Evolutionary conservation across 2,329 filamentous ascomycete species (phyloP).

Genomic region (Beauveria brongniartii): DNA sequence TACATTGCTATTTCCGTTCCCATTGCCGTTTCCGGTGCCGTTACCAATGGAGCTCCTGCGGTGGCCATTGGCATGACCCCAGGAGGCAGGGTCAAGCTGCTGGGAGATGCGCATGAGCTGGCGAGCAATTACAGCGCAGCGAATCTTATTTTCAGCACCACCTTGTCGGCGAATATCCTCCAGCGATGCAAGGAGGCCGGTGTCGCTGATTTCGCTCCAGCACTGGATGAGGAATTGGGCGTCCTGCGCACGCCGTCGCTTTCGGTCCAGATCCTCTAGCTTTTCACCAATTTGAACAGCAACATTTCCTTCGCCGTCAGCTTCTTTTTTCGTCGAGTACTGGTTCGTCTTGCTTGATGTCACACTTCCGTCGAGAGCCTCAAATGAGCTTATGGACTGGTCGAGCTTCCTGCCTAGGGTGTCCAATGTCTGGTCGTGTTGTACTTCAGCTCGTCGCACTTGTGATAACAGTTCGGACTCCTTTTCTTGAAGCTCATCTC

Average conservation of each 20-base stretch:
- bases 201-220: conserved; percentile 91
- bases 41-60: conserved; percentile 34
- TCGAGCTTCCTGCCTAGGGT: conserved; percentile 84
- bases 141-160: conserved; percentile 83
- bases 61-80: conserved; percentile 48
- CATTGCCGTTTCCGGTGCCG: conserved; percentile 32
- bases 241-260: conserved; percentile 81
- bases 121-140: conserved; percentile 86
- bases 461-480: conserved; percentile 88
- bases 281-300: conserved; percentile 92
- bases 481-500: conserved; percentile 77
- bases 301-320: conserved; percentile 67
- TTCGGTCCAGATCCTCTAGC: conserved; percentile 88
- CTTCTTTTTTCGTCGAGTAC: conserved; percentile 24
- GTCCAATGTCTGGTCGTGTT: conserved; percentile 86
- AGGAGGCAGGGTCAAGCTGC: conserved; percentile 70
- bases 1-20: conserved; percentile 31
- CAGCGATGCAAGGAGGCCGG: conserved; percentile 75
- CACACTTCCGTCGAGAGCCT: conserved; percentile 76
- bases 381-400: conserved; percentile 85
- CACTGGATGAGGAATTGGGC: conserved; percentile 93
- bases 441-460: conserved; percentile 81
- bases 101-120: conserved; percentile 93
- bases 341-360: conserved; percentile 47
- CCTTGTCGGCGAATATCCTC: conserved; percentile 83